These are phyloP conservation scores for Maudiozyma saulgeensis DNA, from an alignment of 805 yeast genomes.

Conservation along the genomic window DNA sequence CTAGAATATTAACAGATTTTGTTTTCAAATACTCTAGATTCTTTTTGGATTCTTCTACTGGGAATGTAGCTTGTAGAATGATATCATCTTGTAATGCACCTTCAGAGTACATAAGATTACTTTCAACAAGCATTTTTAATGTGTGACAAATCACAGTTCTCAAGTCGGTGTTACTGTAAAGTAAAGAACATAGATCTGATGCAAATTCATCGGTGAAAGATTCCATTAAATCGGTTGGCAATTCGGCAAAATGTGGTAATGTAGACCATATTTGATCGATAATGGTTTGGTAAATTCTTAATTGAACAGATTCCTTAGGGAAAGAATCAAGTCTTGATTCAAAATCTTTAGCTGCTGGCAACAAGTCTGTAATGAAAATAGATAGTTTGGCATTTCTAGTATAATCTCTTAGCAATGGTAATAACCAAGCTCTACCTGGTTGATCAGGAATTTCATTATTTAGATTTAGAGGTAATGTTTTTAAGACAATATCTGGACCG, in stretches of 20 bases:
- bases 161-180: slow-evolving; percentile 66
- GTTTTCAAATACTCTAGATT: slow-evolving; percentile 55
- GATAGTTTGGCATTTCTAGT: slow-evolving; percentile 60
- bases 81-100: slow-evolving; percentile 51
- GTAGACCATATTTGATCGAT: slow-evolving; percentile 89
- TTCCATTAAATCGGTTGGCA: slow-evolving; percentile 61
- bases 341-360: slow-evolving; percentile 57
- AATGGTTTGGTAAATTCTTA: slow-evolving; percentile 74
- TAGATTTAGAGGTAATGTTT: slow-evolving; percentile 71
- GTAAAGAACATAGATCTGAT: slow-evolving; percentile 54
- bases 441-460: slow-evolving; percentile 40
- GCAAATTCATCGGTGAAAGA: slow-evolving; percentile 75
- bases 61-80: slow-evolving; percentile 51
- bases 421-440: slow-evolving; percentile 91
- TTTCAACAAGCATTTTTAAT: slow-evolving; percentile 66
- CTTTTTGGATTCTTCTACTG: slow-evolving; percentile 43
- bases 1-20: slow-evolving; percentile 65
- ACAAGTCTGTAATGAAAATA: slow-evolving; percentile 50
- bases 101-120: slow-evolving; percentile 46
- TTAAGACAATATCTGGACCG: slow-evolving; percentile 80
- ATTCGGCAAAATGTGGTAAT: slow-evolving; percentile 79
- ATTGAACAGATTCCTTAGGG: slow-evolving; percentile 52
- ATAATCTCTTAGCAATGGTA: slow-evolving; percentile 84
- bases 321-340: slow-evolving; percentile 36
- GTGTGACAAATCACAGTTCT: slow-evolving; percentile 81